Base-by-base conservation (phyloP, 306 rosid species). In the Quercus robur region DNA sequence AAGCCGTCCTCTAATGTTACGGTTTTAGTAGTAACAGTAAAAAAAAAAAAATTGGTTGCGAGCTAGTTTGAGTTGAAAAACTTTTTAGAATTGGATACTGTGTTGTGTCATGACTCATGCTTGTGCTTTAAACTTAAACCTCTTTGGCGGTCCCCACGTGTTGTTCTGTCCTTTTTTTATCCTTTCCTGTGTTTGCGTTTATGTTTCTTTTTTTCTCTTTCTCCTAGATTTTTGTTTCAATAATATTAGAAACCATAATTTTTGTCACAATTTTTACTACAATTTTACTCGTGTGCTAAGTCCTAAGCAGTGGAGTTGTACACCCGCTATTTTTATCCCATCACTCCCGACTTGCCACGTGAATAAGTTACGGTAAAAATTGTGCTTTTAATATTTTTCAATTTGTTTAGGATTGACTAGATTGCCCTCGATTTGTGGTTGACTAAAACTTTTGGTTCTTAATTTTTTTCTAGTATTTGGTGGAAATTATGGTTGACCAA, bases 131-230 rank as follows among this genome's bases (percentile, higher is more conserved):
- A 86, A 85, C 85, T 89, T 82, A 78, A 81, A 78, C 78, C 89
- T 78, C 83, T 70, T 79, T 74, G 41, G 86, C 86, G 90, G 89
- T 89, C 84, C 92, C 89, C 79, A 69, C 68, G 44, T 33, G 55
- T 19, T 33, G 73, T 56, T 59, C 52, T 52, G n/a, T 56, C 4
- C 70, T 21, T 44, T 21, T 3, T 19, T 56, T 35, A n/a, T 31
- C 33, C 7, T 38, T 7, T 41, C 46, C 46, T 41, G 46, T 41
- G 46, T 41, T 41, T 41, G 46, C 46, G 18, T 74, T 58, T 13
- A 0, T 62, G 9, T 59, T 81, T 8, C 13, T 11, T 19, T 55
- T 79, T 6, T 5, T 23, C 31, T 23, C 31, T 71, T 13, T 18
- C 35, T 1, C 13, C 1, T 35, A 5, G 4, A 26, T 15, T 64